Evolutionary conservation across 2,329 filamentous ascomycete genomes (phyloP), one percentile per base, ranked within the genome.

Genomic region (Colletotrichum incanum): DNA sequence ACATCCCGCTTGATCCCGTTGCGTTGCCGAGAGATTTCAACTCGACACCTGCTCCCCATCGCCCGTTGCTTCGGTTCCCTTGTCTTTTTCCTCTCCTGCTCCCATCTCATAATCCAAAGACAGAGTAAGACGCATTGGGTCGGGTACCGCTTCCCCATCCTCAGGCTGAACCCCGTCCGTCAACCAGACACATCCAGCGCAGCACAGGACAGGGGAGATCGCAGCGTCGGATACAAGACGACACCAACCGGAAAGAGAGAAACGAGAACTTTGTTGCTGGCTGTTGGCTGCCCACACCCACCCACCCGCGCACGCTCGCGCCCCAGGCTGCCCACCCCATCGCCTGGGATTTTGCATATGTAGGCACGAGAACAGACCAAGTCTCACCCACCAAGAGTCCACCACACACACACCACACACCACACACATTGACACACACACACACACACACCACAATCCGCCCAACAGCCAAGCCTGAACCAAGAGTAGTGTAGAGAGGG

Each of bases 321-420:
- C 60, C 60, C 43, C 64, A 58, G 39, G 37, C 49, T 58, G 41
- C 34, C 68, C 63, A 63, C 56, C 55, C 45, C 23, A 47, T 52
- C 16, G 52, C 50, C 65, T 34, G 69, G 69, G 58, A 68, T 59
- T 72, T 65, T 72, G 65, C 69, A 68, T 54, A 59, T 64, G 69
- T 68, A 54, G 64, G 64, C 49, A 50, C 56, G 64, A 71, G 68
- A 67, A 71, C 64, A 8, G 64, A 67, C 64, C 56, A 67, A 28
- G 58, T n/a, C 64, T 54, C 68, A 68, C 52, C 59, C 69, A 50
- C 59, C 31, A 56, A 45, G 49, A 37, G 31, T n/a, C 47, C 18
- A 63, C 47, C 16, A n/a, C 45, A 28, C 55, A 39, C 55, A 54
- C 34, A 43, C 50, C 34, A 7, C 50, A 50, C 50, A 71, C 49